Evolutionary conservation across 208 protist genomes (phyloP).

Genomic region (Herpetomonas tarakana): DNA sequence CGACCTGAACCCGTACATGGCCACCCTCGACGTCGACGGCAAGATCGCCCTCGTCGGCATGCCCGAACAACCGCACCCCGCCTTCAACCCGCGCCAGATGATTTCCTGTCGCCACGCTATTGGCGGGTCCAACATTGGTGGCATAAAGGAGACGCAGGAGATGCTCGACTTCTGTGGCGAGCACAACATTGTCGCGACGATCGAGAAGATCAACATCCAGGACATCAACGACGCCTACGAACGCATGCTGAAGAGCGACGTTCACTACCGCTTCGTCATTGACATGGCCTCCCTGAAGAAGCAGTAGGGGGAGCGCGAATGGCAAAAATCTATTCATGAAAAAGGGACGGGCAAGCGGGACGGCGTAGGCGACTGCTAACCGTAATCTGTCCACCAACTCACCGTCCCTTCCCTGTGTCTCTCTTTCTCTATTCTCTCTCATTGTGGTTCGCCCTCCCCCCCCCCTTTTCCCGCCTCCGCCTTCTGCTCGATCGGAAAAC

Average conservation of each 20-base stretch:
- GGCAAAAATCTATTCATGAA: slow-evolving; percentile 2
- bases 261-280: slow-evolving; percentile 48
- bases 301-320: background rate
- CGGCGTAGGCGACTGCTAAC: too few species aligned
- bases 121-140: slow-evolving; percentile 46
- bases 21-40: slow-evolving; percentile 33
- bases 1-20: slow-evolving; percentile 34
- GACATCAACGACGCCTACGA: slow-evolving; percentile 50
- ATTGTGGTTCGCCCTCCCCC: too few species aligned
- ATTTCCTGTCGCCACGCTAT: slow-evolving; percentile 20
- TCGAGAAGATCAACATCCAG: slow-evolving; percentile 41
- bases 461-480: too few species aligned
- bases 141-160: slow-evolving; percentile 48
- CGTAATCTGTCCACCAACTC: too few species aligned
- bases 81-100: slow-evolving; percentile 20
- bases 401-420: too few species aligned
- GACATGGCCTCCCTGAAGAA: slow-evolving; percentile 31
- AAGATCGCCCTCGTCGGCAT: slow-evolving; percentile 34
- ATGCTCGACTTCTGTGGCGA: slow-evolving; percentile 64
- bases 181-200: slow-evolving; percentile 37
- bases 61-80: slow-evolving; percentile 30
- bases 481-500: too few species aligned
- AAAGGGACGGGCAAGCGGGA: slow-evolving; percentile 11
- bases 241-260: slow-evolving; percentile 35
- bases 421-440: too few species aligned